These are phyloP conservation scores for Leishmania aethiopica DNA, from an alignment of 208 protist species.

Conservation along the genomic window DNA sequence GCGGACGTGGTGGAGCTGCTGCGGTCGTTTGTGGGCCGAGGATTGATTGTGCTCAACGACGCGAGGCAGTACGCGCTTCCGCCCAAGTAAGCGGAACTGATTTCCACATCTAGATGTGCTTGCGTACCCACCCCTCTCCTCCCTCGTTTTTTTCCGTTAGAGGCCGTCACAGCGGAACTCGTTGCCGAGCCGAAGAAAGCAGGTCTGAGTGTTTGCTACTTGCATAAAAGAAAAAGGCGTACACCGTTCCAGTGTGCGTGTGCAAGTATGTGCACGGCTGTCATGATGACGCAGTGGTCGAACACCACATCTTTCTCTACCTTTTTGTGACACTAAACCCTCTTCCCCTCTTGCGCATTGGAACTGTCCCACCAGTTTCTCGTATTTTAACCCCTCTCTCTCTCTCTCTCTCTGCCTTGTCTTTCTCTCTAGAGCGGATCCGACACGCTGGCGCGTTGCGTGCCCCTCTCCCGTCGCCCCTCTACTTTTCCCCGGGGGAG, in stretches of 20 bases:
- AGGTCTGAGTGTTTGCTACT: no score
- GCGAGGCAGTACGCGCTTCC: slow-evolving; percentile 63
- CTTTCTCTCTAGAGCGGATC: background rate
- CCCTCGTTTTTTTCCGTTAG: background rate
- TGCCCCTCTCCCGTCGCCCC: background rate
- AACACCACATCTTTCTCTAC: background rate
- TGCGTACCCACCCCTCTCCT: no score
- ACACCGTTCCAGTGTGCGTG: background rate
- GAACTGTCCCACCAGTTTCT: background rate
- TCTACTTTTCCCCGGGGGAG: background rate
- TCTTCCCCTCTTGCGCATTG: background rate
- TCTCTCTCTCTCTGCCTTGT: background rate
- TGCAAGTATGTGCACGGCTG: background rate
- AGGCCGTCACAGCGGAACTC: background rate
- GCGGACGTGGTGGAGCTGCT: slow-evolving; percentile 72
- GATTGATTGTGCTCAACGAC: slow-evolving; percentile 60
- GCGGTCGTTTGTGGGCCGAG: slow-evolving; percentile 59
- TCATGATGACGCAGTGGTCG: background rate
- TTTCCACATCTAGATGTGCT: background rate
- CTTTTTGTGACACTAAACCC: background rate
- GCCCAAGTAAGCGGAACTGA: slow-evolving; percentile 13
- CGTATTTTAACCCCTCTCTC: background rate
- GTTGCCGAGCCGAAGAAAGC: background rate
- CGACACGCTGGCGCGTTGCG: background rate
- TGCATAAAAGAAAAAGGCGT: background rate